A percentile compares a stretch with the other conserved stretches of the same genome.
These are phyloP conservation scores for Tuber melanosporum DNA, from an alignment of 495 filamentous ascomycete species.

Conservation along the genomic window DNA sequence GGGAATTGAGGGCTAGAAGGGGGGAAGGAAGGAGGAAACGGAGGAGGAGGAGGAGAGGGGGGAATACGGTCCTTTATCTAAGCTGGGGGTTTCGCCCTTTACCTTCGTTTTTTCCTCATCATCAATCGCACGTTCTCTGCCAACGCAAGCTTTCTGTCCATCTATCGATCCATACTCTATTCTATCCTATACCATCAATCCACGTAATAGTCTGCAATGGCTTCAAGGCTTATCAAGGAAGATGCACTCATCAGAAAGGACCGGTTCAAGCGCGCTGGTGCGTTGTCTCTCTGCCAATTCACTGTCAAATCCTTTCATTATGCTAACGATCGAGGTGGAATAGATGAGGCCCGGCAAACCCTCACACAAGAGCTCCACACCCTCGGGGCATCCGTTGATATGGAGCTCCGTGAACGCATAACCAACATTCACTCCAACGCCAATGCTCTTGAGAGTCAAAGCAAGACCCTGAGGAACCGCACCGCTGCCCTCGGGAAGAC, in stretches of 20 bases:
- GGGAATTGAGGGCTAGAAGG: slow-evolving; percentile 19
- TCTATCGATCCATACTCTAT: slow-evolving; percentile 12
- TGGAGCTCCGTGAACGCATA: slow-evolving; percentile 65
- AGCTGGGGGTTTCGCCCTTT: slow-evolving; percentile 26
- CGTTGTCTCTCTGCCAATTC: slow-evolving; percentile 15
- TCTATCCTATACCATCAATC: slow-evolving; percentile 14
- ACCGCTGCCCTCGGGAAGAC: slow-evolving; percentile 63
- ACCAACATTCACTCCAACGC: slow-evolving; percentile 69
- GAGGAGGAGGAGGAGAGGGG: slow-evolving; percentile 12
- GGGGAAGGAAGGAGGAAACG: slow-evolving; percentile 12
- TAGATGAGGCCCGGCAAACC: slow-evolving; percentile 39
- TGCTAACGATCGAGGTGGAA: slow-evolving; percentile 14
- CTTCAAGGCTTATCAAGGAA: slow-evolving; percentile 42
- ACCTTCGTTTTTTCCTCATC: slow-evolving; percentile 17
- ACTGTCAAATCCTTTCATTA: neutral
- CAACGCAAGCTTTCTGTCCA: slow-evolving; percentile 11
- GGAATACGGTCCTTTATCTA: slow-evolving; percentile 32
- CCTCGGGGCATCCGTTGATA: slow-evolving; percentile 59
- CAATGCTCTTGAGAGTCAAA: slow-evolving; percentile 61
- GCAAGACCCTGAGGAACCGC: slow-evolving; percentile 58
- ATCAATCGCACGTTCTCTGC: slow-evolving; percentile 28
- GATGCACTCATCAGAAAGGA: slow-evolving; percentile 40
- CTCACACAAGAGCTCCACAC: slow-evolving; percentile 37
- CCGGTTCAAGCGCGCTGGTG: slow-evolving; percentile 41
- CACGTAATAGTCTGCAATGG: slow-evolving; percentile 39